Conservation (phyloP, 139 green algal species). For the Volvox reticuliferus region DNA sequence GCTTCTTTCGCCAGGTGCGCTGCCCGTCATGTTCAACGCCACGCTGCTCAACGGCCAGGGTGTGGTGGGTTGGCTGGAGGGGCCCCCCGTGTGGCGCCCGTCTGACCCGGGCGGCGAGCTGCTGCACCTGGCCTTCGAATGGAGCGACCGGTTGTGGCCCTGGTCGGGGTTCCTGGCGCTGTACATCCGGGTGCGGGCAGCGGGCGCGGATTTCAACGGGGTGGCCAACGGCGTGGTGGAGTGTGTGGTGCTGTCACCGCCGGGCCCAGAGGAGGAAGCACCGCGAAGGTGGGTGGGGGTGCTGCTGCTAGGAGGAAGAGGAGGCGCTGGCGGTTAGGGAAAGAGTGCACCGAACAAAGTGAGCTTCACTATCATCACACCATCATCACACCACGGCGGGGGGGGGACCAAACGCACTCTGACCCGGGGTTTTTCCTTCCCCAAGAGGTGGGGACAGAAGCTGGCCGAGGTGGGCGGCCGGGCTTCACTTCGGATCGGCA, state of each 20-base stretch:
- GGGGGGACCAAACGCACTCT: no score
- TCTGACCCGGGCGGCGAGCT: slow-evolving; percentile 71
- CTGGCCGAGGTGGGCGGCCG: no score
- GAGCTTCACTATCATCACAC: no score
- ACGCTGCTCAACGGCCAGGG: slow-evolving; percentile 98
- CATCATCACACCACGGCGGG: no score
- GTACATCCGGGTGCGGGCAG: slow-evolving; percentile 82
- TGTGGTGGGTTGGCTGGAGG: slow-evolving; percentile 80
- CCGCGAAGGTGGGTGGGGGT: slow-evolving; percentile 33
- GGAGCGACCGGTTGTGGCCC: slow-evolving; percentile 90
- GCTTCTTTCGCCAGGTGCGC: slow-evolving; percentile 48
- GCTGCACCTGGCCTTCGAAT: slow-evolving; percentile 91
- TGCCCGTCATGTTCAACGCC: slow-evolving; percentile 96
- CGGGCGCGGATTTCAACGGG: slow-evolving; percentile 58
- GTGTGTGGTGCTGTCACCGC: slow-evolving; percentile 85
- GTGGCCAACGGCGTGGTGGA: slow-evolving; percentile 63
- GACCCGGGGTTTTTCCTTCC: no score
- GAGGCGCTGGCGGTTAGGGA: no score
- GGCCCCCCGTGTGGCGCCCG: slow-evolving; percentile 69
- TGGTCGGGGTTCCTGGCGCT: slow-evolving; percentile 96
- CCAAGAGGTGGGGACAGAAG: no score
- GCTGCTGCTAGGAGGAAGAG: no score
- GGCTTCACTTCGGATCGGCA: no score
- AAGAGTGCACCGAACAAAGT: no score
- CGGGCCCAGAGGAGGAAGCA: slow-evolving; percentile 50